These are phyloP conservation scores for Biscutella laevigata DNA, from an alignment of 441 rosid species.

Conservation along the genomic window DNA sequence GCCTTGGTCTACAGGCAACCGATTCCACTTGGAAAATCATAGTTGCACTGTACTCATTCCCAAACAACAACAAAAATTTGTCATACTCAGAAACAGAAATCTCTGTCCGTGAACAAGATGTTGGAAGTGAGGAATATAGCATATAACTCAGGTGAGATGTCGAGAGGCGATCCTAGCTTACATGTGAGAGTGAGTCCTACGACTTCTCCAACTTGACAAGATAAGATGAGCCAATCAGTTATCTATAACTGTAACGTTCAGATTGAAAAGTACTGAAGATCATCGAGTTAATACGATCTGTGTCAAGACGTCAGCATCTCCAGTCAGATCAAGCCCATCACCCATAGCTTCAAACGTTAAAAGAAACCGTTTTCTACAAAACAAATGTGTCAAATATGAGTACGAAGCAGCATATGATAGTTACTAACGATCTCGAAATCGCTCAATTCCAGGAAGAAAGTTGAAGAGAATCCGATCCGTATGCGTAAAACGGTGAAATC, in stretches of 20 bases:
- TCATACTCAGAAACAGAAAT: background rate
- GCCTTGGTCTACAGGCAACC: slow-evolving; percentile 72
- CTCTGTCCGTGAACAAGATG: background rate
- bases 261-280: too few relatives aligned
- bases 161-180: slow-evolving; percentile 90
- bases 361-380: slow-evolving; percentile 27
- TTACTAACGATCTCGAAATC: slow-evolving; percentile 7
- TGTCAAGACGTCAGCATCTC: slow-evolving; percentile 86
- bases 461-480: background rate
- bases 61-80: background rate
- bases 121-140: background rate
- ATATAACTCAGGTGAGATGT: slow-evolving; percentile 82
- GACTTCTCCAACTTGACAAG: slow-evolving; percentile 79
- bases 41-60: slow-evolving; percentile 59
- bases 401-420: too few relatives aligned
- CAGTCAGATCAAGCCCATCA: slow-evolving; percentile 54
- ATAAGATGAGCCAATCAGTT: background rate
- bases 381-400: background rate
- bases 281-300: too few relatives aligned
- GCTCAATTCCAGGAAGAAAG: slow-evolving; percentile 1
- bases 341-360: slow-evolving; percentile 38
- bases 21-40: slow-evolving; percentile 84
- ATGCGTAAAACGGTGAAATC: background rate
- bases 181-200: slow-evolving; percentile 82
- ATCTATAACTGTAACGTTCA: background rate